Evolutionary conservation across 768 basidiomycete genomes (phyloP).

Genomic region (Calocera viscosa): DNA sequence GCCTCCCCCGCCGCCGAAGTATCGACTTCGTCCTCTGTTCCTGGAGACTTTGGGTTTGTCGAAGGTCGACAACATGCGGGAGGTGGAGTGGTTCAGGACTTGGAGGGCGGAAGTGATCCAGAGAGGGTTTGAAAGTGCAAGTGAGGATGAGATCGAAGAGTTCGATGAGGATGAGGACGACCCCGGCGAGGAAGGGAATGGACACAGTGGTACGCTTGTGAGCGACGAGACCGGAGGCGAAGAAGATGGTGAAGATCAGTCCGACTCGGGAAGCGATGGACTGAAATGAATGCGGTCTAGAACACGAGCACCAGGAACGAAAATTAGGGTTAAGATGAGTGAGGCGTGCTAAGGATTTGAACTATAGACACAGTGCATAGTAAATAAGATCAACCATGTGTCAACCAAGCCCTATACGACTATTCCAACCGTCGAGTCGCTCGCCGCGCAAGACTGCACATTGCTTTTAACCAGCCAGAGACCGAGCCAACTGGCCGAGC

Average conservation of each 20-base stretch:
- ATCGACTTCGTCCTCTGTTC: background rate
- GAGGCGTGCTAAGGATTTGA: slow-evolving; percentile 3
- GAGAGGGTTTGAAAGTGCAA: background rate
- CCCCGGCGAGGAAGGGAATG: background rate
- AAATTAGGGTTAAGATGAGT: background rate
- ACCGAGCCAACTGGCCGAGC: slow-evolving; percentile 27
- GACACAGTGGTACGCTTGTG: background rate
- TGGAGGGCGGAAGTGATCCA: background rate
- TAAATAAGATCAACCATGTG: background rate
- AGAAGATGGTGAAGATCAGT: background rate
- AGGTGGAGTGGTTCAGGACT: background rate
- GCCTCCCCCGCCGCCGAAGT: background rate
- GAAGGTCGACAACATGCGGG: background rate
- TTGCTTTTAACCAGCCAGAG: slow-evolving; percentile 12
- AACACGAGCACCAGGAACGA: no score
- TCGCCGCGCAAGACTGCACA: background rate
- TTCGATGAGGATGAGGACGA: background rate
- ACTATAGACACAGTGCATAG: slow-evolving; percentile 5
- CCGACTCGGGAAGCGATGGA: background rate
- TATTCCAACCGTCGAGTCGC: background rate
- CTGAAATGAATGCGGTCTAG: no score
- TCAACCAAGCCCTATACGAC: background rate
- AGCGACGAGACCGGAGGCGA: background rate
- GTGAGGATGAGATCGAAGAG: slow-evolving; percentile 2
- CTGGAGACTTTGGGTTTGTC: background rate